Conservation (phyloP, 2,329 filamentous ascomycete genomes). For the Paecilomyces sp. region DNA sequence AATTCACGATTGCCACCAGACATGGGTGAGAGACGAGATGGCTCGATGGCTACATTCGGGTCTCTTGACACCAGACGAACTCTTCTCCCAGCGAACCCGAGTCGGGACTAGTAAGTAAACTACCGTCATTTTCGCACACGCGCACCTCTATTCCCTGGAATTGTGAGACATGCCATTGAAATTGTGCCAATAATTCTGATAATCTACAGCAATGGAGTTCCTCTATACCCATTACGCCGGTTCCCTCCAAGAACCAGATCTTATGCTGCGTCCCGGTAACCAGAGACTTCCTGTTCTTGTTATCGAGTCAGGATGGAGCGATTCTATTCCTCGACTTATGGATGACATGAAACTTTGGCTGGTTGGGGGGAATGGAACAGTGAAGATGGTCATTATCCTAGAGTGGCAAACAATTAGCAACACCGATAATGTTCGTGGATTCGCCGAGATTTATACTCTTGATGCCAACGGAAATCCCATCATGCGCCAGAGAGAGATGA, state of each 20-base stretch:
- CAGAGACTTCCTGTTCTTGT: not conserved
- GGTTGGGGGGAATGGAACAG: not conserved
- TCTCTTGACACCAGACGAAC: not conserved
- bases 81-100: too few relatives aligned
- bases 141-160: not conserved
- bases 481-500: not conserved
- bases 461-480: not conserved
- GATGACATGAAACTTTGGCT: conserved; percentile 2
- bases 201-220: not conserved
- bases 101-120: not conserved
- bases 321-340: conserved; percentile 1
- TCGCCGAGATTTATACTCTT: not conserved
- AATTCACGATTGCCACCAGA: not conserved
- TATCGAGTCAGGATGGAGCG: not conserved
- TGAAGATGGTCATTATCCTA: not conserved
- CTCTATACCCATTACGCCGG: not conserved
- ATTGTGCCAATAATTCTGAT: not conserved
- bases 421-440: not conserved
- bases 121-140: not conserved
- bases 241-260: conserved; percentile 1
- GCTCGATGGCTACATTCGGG: not conserved
- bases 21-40: not conserved
- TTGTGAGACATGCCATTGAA: too few relatives aligned
- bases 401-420: not conserved
- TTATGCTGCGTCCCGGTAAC: not conserved